A percentile compares a stretch with the other conserved stretches of the same genome.
phyloP scores from a whole-genome alignment of 345 rosid species.

The Gossypium australe region DNA sequence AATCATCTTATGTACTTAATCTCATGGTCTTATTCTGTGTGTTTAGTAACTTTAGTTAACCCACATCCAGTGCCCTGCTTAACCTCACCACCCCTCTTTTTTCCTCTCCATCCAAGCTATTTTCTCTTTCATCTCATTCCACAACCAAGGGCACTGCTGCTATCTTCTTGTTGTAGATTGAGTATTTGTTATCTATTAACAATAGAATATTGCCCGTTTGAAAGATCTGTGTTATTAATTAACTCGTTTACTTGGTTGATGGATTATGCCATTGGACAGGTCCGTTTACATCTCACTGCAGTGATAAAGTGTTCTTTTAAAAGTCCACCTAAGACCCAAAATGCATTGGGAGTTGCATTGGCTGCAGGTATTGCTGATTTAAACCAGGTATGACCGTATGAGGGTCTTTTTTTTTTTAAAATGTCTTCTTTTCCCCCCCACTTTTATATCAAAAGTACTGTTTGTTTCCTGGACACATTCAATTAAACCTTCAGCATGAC shows the following conservation, averaged over 20 bases:
- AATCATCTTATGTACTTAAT: neutral
- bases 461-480: slow-evolving; percentile 8
- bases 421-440: neutral
- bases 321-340: slow-evolving; percentile 97
- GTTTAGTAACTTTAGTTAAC: neutral
- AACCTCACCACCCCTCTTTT: neutral
- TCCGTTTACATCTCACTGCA: slow-evolving; percentile 93
- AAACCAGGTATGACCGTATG: slow-evolving; percentile 55
- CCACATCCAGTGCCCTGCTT: neutral
- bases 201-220: neutral
- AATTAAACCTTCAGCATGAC: slow-evolving; percentile 21
- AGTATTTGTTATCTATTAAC: neutral
- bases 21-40: neutral
- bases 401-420: neutral
- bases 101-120: neutral
- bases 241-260: slow-evolving; percentile 13
- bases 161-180: slow-evolving; percentile 1
- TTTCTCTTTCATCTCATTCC: neutral
- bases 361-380: slow-evolving; percentile 88
- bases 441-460: neutral
- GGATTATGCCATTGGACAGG: slow-evolving; percentile 45
- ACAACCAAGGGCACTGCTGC: neutral
- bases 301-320: slow-evolving; percentile 93
- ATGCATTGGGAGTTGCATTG: slow-evolving; percentile 78
- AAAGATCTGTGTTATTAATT: slow-evolving; percentile 8